A percentile compares a stretch with the other conserved stretches of the same genome.
These are phyloP conservation scores for Fraxinus pennsylvanica DNA, from an alignment of 257 asterid genomes.

Conservation along the genomic window DNA sequence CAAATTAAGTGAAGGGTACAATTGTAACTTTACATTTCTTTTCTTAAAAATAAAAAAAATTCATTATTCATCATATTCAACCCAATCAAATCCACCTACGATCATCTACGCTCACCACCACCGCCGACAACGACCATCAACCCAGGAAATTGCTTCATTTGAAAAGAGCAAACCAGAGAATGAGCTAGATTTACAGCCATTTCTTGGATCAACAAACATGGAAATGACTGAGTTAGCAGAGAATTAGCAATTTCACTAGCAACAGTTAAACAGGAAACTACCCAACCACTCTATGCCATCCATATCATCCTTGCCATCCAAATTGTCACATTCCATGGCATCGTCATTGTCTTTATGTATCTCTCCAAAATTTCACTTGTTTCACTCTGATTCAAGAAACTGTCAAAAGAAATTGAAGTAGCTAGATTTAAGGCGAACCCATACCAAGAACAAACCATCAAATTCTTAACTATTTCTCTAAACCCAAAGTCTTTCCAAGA, in stretches of 20 bases:
- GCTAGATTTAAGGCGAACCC: background rate
- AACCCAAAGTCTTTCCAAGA: no score
- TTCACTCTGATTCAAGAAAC: conserved; percentile 5
- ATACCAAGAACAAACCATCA: no score
- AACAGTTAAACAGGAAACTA: conserved; percentile 62
- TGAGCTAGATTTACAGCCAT: background rate
- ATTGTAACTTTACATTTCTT: no score
- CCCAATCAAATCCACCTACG: no score
- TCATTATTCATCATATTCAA: no score
- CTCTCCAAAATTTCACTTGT: conserved; percentile 8
- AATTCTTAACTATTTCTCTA: no score
- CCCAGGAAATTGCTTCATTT: background rate
- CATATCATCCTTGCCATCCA: conserved; percentile 72
- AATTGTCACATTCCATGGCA: conserved; percentile 65
- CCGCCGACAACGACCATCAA: no score
- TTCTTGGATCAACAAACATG: conserved; percentile 54
- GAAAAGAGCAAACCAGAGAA: conserved; percentile 17
- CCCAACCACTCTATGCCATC: conserved; percentile 71
- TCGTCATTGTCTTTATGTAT: conserved; percentile 51
- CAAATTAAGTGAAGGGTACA: no score
- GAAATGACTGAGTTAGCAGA: conserved; percentile 51
- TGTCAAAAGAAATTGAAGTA: background rate
- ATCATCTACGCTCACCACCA: no score
- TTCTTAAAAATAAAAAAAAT: no score
- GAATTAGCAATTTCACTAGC: conserved; percentile 81